Percentiles rank a stretch among this genome's conserved stretches.
Evolutionary conservation across 2,329 filamentous ascomycete genomes (phyloP).

Genomic region (Conoideocrella luteorostrata): DNA sequence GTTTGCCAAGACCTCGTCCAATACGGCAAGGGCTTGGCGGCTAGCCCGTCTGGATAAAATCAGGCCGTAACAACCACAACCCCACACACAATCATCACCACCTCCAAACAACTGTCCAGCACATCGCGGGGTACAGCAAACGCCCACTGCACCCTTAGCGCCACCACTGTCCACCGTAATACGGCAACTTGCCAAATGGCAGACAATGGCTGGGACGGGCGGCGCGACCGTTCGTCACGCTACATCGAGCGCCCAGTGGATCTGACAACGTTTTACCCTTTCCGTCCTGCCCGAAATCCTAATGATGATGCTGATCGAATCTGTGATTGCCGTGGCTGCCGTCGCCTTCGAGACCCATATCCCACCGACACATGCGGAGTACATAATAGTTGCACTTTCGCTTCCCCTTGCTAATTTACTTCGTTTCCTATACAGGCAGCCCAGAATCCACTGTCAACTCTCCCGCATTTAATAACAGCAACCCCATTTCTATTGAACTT

Average conservation of each 20-base stretch:
- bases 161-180: too few relatives aligned
- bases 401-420: slow-evolving; percentile 2
- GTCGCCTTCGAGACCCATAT: slow-evolving; percentile 7
- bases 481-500: slow-evolving; percentile 49
- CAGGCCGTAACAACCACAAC: background rate
- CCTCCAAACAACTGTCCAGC: background rate
- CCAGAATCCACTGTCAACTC: slow-evolving; percentile 11
- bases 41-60: slow-evolving; percentile 6
- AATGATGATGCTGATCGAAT: slow-evolving; percentile 10
- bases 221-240: background rate
- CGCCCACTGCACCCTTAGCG: background rate
- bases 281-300: slow-evolving; percentile 2
- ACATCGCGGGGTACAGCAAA: background rate
- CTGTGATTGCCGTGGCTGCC: slow-evolving; percentile 3
- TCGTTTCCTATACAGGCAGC: slow-evolving; percentile 3
- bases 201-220: background rate
- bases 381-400: too few relatives aligned
- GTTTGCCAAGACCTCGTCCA: background rate
- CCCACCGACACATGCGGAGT: too few relatives aligned
- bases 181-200: background rate
- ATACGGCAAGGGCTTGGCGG: slow-evolving; percentile 4
- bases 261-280: slow-evolving; percentile 3
- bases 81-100: background rate
- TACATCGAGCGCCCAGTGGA: slow-evolving; percentile 12
- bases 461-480: slow-evolving; percentile 22